Conservation (phyloP, 2,329 filamentous ascomycete species). For the Truncatella angustata region DNA sequence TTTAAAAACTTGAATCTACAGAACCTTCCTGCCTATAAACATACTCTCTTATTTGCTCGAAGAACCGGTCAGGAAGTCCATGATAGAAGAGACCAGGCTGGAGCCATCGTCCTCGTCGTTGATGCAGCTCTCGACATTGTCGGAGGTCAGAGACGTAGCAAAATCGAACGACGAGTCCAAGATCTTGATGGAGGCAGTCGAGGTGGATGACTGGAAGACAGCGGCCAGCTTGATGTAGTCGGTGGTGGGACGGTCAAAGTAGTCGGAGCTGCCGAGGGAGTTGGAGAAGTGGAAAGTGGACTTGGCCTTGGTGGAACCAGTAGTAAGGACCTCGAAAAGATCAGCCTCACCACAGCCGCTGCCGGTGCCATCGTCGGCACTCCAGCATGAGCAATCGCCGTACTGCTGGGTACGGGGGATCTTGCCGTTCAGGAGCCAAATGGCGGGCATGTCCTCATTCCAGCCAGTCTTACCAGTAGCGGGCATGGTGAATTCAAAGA, state of each 20-base stretch:
- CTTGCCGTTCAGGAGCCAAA: slow-evolving; percentile 73
- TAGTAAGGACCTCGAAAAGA: slow-evolving; percentile 67
- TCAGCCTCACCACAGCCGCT: slow-evolving; percentile 72
- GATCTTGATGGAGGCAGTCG: slow-evolving; percentile 55
- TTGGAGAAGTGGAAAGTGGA: slow-evolving; percentile 66
- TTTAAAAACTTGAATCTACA: too few species aligned
- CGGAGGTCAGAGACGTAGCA: slow-evolving; percentile 34
- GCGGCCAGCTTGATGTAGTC: slow-evolving; percentile 62
- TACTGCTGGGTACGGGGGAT: slow-evolving; percentile 73
- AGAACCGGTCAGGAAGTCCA: slow-evolving; percentile 24
- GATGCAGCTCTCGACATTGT: slow-evolving; percentile 32
- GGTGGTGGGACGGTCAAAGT: slow-evolving; percentile 64
- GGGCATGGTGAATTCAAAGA: slow-evolving; percentile 74
- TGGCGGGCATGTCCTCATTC: slow-evolving; percentile 67
- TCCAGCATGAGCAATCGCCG: slow-evolving; percentile 71
- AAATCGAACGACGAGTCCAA: slow-evolving; percentile 43
- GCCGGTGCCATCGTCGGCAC: slow-evolving; percentile 42
- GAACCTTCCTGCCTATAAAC: too few species aligned
- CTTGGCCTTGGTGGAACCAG: slow-evolving; percentile 65
- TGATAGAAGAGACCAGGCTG: slow-evolving; percentile 24
- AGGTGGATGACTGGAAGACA: slow-evolving; percentile 53
- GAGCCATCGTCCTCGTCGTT: slow-evolving; percentile 25
- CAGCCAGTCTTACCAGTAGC: slow-evolving; percentile 48
- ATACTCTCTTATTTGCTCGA: too few species aligned
- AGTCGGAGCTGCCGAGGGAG: slow-evolving; percentile 67